Conservation (phyloP, 2,329 filamentous ascomycete species). For the Mariannaea elegans region DNA sequence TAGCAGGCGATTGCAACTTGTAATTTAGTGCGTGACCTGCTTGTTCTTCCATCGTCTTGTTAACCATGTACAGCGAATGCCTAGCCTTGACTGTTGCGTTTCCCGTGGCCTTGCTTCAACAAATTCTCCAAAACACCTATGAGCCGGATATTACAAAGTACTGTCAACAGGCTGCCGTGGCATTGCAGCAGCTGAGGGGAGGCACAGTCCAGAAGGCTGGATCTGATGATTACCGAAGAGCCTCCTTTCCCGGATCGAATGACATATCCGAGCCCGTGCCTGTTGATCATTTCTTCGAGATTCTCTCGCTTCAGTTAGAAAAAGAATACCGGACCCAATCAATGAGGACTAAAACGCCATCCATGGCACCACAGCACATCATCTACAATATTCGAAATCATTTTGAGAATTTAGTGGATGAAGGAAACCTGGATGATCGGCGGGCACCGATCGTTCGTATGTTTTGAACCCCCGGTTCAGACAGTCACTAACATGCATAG, state of each 20-base stretch:
- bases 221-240: background rate
- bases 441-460: slow-evolving; percentile 36
- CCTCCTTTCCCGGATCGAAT: background rate
- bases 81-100: slow-evolving; percentile 37
- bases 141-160: slow-evolving; percentile 37
- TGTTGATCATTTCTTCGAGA: slow-evolving; percentile 39
- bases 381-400: slow-evolving; percentile 39
- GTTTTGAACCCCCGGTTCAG: background rate
- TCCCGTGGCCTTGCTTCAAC: slow-evolving; percentile 38
- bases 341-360: slow-evolving; percentile 15
- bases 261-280: background rate
- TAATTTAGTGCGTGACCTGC: slow-evolving; percentile 32
- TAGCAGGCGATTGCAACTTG: slow-evolving; percentile 25
- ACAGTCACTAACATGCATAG: slow-evolving; percentile 15
- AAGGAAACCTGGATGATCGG: slow-evolving; percentile 24
- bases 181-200: slow-evolving; percentile 28
- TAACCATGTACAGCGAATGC: slow-evolving; percentile 36
- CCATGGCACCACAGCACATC: slow-evolving; percentile 35
- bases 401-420: slow-evolving; percentile 39
- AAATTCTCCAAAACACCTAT: slow-evolving; percentile 35
- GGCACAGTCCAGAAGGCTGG: background rate
- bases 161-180: slow-evolving; percentile 30
- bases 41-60: background rate
- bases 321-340: slow-evolving; percentile 29
- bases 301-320: slow-evolving; percentile 39